phyloP scores from a whole-genome alignment of 2,329 filamentous ascomycete genomes.

The Fusarium oligoseptatum region DNA sequence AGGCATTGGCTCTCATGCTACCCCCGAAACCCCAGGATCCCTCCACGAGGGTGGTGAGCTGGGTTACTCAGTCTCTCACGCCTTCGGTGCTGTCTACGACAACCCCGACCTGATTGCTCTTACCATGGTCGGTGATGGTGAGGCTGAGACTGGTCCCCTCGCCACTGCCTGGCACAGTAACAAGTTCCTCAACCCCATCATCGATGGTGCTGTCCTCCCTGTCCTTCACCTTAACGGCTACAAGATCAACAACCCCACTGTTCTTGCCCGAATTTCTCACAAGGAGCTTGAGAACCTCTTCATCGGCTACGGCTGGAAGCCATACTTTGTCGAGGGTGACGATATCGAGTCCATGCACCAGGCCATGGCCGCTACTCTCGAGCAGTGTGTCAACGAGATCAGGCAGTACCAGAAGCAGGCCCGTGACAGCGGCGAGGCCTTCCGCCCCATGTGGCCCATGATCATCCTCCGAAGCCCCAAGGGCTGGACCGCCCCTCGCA shows the following conservation, averaged over 20 bases:
- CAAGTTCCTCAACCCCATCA: constrained; percentile 85
- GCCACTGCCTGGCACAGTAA: constrained; percentile 86
- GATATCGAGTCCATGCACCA: constrained; percentile 83
- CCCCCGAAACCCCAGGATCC: constrained; percentile 82
- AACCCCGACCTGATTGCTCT: constrained; percentile 80
- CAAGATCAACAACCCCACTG: constrained; percentile 86
- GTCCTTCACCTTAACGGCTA: constrained; percentile 86
- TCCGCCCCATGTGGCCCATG: constrained; percentile 83
- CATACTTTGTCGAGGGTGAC: constrained; percentile 84
- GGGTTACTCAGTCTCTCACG: constrained; percentile 84
- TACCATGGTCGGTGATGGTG: constrained; percentile 84
- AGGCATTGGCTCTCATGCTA: constrained; percentile 82
- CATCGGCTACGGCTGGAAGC: constrained; percentile 81
- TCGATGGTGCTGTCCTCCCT: constrained; percentile 81
- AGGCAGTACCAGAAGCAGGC: constrained; percentile 77
- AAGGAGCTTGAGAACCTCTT: constrained; percentile 79
- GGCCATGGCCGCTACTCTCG: constrained; percentile 82
- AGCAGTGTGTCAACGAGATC: constrained; percentile 79
- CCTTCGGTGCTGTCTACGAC: constrained; percentile 83
- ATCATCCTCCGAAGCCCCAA: constrained; percentile 82
- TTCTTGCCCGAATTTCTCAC: constrained; percentile 80
- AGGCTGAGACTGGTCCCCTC: constrained; percentile 84
- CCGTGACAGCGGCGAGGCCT: constrained; percentile 76
- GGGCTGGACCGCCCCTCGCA: constrained; percentile 82
- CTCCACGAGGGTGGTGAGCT: constrained; percentile 85